phyloP scores from a whole-genome alignment of 768 basidiomycete species.

The Amanita pallidorosea region DNA sequence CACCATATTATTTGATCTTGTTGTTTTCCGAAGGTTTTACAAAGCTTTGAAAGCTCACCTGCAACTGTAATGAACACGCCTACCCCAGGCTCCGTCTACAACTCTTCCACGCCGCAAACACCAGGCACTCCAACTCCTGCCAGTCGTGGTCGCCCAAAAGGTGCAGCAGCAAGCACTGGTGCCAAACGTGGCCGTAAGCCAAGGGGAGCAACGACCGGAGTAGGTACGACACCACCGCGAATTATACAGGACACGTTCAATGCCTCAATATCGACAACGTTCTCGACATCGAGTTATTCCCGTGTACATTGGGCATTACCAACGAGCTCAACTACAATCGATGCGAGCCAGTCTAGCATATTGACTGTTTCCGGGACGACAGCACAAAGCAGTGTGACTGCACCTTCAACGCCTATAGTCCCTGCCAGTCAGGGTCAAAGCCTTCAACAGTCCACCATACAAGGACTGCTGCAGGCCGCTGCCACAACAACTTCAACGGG shows the following conservation, averaged over 20 bases:
- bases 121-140: slow-evolving; percentile 17
- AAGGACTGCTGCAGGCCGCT: neutral
- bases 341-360: neutral
- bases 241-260: slow-evolving; percentile 12
- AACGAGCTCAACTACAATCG: slow-evolving; percentile 5
- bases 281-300: slow-evolving; percentile 2
- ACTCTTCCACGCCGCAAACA: neutral
- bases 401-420: neutral
- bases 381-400: slow-evolving; percentile 3
- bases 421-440: slow-evolving; percentile 5
- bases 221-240: slow-evolving; percentile 19
- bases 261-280: neutral
- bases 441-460: neutral
- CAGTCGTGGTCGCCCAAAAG: slow-evolving; percentile 23
- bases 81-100: neutral
- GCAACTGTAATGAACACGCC: neutral
- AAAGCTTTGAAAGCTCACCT: neutral
- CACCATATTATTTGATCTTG: neutral
- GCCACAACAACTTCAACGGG: slow-evolving; percentile 1
- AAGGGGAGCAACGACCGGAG: slow-evolving; percentile 20
- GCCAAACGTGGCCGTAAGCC: slow-evolving; percentile 41
- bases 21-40: neutral
- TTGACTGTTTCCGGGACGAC: neutral
- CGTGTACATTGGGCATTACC: slow-evolving; percentile 8
- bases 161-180: slow-evolving; percentile 16